Conservation (phyloP, 2,329 filamentous ascomycete species). For the Ophiostoma australiae region DNA sequence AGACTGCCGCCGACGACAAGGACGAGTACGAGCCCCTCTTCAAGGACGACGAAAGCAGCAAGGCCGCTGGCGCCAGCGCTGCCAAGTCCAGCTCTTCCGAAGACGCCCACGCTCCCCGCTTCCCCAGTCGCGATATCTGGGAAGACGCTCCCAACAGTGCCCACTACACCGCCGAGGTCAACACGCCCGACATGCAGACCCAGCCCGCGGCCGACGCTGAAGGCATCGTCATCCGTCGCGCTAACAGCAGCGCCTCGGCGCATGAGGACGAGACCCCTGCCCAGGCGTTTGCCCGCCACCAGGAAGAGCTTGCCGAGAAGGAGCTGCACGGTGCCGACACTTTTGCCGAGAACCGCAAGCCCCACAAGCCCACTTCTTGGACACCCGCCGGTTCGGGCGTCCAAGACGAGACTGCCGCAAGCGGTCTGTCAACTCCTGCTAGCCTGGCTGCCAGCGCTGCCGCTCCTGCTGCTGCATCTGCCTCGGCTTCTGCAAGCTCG, state of each 20-base stretch:
- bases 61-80: conserved; percentile 31
- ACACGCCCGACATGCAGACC: conserved; percentile 61
- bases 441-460: conserved; percentile 29
- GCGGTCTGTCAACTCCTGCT: not conserved
- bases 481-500: not conserved
- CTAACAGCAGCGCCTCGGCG: conserved; percentile 32
- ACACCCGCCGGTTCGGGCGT: not conserved
- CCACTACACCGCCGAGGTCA: conserved; percentile 74
- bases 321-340: conserved; percentile 30
- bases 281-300: conserved; percentile 60
- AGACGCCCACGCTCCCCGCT: conserved; percentile 57
- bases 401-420: not conserved
- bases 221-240: conserved; percentile 30
- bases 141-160: conserved; percentile 89
- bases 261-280: conserved; percentile 52
- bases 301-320: conserved; percentile 59
- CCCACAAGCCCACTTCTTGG: conserved; percentile 39
- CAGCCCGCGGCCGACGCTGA: conserved; percentile 29
- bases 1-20: conserved; percentile 63
- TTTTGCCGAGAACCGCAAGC: conserved; percentile 37
- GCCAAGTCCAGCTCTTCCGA: conserved; percentile 43
- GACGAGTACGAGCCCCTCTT: conserved; percentile 96
- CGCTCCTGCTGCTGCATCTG: not conserved
- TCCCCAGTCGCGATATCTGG: conserved; percentile 95
- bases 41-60: conserved; percentile 61